phyloP scores from a whole-genome alignment of 148 eudicot genomes.

The Vaccinium myrtillus region DNA sequence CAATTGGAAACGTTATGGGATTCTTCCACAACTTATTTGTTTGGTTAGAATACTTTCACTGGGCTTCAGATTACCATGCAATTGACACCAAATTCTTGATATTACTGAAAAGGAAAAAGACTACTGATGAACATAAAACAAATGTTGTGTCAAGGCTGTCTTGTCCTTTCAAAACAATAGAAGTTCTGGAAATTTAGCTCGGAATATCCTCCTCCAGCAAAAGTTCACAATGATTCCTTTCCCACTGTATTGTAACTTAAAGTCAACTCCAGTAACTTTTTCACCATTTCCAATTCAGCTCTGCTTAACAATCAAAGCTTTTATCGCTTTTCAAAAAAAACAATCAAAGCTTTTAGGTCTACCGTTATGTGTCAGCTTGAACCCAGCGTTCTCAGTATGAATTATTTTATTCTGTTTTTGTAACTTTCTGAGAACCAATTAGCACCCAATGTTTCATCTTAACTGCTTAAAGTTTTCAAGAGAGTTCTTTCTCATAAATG shows the following conservation, averaged over 20 bases:
- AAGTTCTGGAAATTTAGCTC: background rate
- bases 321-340: no score
- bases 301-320: background rate
- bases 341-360: background rate
- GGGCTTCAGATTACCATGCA: background rate
- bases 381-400: background rate
- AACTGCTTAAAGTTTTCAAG: background rate
- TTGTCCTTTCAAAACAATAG: background rate
- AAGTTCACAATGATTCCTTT: background rate
- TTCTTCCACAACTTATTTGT: background rate
- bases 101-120: background rate
- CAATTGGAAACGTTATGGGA: background rate
- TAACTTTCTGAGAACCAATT: background rate
- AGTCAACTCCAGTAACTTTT: background rate
- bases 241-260: background rate
- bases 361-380: background rate
- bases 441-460: background rate
- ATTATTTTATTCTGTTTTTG: background rate
- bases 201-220: background rate
- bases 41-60: background rate
- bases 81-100: background rate
- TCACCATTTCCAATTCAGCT: background rate
- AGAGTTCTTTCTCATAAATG: background rate
- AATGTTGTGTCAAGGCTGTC: background rate
- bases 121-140: background rate